A percentile compares a stretch with the other conserved stretches of the same genome.
Evolutionary conservation across 2,329 filamentous ascomycete species (phyloP).

Genomic region (Calonectria hongkongensis): DNA sequence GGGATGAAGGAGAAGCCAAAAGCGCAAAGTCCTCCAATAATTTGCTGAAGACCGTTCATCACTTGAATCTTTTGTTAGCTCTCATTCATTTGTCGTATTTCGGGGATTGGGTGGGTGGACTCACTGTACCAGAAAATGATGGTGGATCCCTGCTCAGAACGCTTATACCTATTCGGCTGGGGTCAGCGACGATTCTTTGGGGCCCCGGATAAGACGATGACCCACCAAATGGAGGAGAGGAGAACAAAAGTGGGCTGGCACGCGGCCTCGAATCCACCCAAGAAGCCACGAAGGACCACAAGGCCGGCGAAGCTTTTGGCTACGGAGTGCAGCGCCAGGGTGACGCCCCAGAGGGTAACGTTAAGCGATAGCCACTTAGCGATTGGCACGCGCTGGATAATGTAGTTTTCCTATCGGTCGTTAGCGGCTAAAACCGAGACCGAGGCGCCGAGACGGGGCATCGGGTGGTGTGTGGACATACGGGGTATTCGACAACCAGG

Average conservation of each 20-base stretch:
- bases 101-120: neutral
- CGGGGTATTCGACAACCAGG: constrained; percentile 80
- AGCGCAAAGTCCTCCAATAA: constrained; percentile 81
- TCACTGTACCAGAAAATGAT: constrained; percentile 79
- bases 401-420: constrained; percentile 67
- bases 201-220: constrained; percentile 2
- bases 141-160: constrained; percentile 78
- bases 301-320: constrained; percentile 76
- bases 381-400: constrained; percentile 77
- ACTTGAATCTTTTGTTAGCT: constrained; percentile 53
- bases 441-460: neutral
- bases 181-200: neutral
- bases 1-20: constrained; percentile 75
- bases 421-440: neutral
- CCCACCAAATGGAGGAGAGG: constrained; percentile 77
- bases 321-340: constrained; percentile 76
- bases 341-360: constrained; percentile 77
- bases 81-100: too few relatives aligned
- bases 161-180: constrained; percentile 67
- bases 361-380: constrained; percentile 79
- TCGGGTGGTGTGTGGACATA: neutral
- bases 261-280: constrained; percentile 82
- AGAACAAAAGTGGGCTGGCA: constrained; percentile 81
- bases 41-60: constrained; percentile 83
- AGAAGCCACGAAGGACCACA: constrained; percentile 75